Evolutionary conservation across 805 yeast species (phyloP).

Genomic region (Spathaspora girioi): DNA sequence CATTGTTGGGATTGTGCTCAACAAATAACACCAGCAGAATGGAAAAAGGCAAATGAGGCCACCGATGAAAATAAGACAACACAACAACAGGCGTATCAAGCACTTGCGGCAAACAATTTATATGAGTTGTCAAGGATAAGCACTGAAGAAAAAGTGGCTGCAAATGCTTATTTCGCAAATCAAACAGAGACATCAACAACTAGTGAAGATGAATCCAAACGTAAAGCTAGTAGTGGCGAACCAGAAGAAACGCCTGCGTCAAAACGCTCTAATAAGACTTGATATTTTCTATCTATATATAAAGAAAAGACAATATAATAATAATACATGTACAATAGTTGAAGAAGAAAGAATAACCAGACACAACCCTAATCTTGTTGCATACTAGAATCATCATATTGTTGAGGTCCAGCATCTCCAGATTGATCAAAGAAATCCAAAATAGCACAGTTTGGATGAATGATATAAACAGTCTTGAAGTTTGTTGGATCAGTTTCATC

Average conservation of each 20-base stretch:
- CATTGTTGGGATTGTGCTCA: conserved; percentile 65
- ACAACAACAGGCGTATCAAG: background rate
- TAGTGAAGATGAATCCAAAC: background rate
- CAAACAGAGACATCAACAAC: background rate
- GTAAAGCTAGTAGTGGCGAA: background rate
- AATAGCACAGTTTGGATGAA: conserved; percentile 82
- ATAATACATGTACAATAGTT: background rate
- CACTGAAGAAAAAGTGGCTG: conserved; percentile 1
- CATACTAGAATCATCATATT: conserved; percentile 10
- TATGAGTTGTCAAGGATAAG: background rate
- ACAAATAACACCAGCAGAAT: conserved; percentile 17
- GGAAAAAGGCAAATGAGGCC: conserved; percentile 11
- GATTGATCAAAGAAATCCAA: conserved; percentile 57
- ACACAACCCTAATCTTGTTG: conserved; percentile 2
- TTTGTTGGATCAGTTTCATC: conserved; percentile 13
- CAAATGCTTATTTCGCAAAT: background rate
- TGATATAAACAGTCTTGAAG: conserved; percentile 30
- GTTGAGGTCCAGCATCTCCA: conserved; percentile 10
- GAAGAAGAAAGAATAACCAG: background rate
- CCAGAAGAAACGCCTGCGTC: background rate
- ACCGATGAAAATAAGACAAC: background rate
- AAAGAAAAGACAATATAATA: background rate
- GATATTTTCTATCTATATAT: background rate
- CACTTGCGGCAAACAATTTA: background rate
- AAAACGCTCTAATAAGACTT: background rate